Base-by-base conservation (phyloP, 148 eudicot genomes). In the Fagopyrum esculentum region DNA sequence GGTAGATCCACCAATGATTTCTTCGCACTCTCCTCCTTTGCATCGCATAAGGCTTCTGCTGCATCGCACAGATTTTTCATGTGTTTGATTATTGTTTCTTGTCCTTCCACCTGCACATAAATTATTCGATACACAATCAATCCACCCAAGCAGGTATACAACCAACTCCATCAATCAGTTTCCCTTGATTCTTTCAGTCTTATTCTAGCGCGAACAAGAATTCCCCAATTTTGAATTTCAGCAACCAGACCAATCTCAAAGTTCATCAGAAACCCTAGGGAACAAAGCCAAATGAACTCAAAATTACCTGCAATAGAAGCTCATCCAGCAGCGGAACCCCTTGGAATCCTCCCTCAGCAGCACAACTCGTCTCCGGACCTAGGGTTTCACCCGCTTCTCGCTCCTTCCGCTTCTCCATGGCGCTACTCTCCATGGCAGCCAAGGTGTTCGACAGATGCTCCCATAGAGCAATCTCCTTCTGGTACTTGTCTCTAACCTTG, bases 371-470 rank as follows among this genome's bases (percentile, higher is more conserved):
- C 48, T 51, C 63, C 54, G 72, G 63, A 54, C 55, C 12, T 59
- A 63, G 69, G 69, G 69, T 63, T 45, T 45, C 17, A 6, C 69
- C 17, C 17, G 7, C 22, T 50, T 51, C 40, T 47, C 56, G 48
- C 16, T 52, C 55, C 40, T 22, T 76, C 84, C 64, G 76, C 83
- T 75, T 82, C 78, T 66, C 59, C 84, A 79, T 86, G 29, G 70
- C 76, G 30, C 52, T 80, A 13, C 73, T 49, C 57, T 85, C 77
- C 75, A 85, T 79, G 29, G 83, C 75, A 60, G 68, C 76, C 81
- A 89, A 83, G 76, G 86, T 82, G 87, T 86, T 89, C 51, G 93
- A 87, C 59, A 93, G 78, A 79, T 75, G 82, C 69, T 88, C 93
- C 97, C 98, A 91, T 2, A 73, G 83, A 69, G 29, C 68, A 40